Conservation (phyloP, 148 eudicot species). For the Fagopyrum tataricum region DNA sequence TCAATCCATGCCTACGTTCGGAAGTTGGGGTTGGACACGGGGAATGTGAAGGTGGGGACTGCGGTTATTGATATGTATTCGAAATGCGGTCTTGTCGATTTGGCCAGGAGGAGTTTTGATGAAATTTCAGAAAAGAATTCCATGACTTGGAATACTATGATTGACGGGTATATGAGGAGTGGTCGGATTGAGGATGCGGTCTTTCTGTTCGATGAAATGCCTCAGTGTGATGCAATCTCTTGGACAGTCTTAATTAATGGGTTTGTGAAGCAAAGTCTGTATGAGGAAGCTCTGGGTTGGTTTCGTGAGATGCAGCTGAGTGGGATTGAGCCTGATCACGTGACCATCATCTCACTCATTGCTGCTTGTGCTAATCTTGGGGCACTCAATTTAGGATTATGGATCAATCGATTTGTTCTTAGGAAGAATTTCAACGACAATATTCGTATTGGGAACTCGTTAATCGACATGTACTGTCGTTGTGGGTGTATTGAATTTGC, state of each 20-base stretch:
- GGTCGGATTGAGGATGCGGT: constrained; percentile 43
- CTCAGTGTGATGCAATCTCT: constrained; percentile 40
- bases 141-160: constrained; percentile 71
- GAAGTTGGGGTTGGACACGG: constrained; percentile 45
- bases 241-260: constrained; percentile 81
- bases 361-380: constrained; percentile 55
- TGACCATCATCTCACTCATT: constrained; percentile 37
- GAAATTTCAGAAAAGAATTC: constrained; percentile 39
- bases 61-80: constrained; percentile 61
- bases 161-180: constrained; percentile 66
- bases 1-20: constrained; percentile 43
- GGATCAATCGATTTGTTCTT: constrained; percentile 43
- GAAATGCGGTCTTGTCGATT: constrained; percentile 35
- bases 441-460: constrained; percentile 38
- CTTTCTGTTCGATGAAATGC: constrained; percentile 50
- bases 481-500: constrained; percentile 61
- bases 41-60: constrained; percentile 56
- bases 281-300: constrained; percentile 54
- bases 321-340: constrained; percentile 51
- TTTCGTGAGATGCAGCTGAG: constrained; percentile 43
- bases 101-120: constrained; percentile 45
- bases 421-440: constrained; percentile 23
- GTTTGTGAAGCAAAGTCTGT: constrained; percentile 42
- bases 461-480: constrained; percentile 60
- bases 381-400: constrained; percentile 41